Percentiles rank a stretch among this genome's conserved stretches.
Evolutionary conservation across 2,329 filamentous ascomycete species (phyloP).

Genomic region (Talaromyces marneffei): DNA sequence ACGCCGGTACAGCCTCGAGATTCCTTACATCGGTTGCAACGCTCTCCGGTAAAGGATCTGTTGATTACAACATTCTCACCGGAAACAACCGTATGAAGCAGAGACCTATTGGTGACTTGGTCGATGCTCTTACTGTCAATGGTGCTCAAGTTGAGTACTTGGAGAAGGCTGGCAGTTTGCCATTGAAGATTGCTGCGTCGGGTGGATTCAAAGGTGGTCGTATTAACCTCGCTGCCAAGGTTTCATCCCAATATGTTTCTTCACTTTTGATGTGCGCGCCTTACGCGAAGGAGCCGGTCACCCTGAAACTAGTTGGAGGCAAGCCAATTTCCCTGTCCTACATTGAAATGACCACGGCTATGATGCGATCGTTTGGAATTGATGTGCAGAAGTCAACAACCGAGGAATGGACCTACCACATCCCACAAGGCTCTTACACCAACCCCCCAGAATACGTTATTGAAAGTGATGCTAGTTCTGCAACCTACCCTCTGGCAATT

Average conservation of each 20-base stretch:
- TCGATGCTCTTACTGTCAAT: constrained; percentile 81
- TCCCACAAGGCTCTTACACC: constrained; percentile 74
- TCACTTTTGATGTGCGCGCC: constrained; percentile 95
- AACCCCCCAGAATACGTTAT: constrained; percentile 84
- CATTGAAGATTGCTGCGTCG: constrained; percentile 73
- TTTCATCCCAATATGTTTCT: constrained; percentile 98
- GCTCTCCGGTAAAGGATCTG: constrained; percentile 62
- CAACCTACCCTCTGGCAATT: constrained; percentile 89
- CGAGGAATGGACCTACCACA: constrained; percentile 87
- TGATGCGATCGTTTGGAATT: constrained; percentile 93
- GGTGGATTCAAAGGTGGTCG: constrained; percentile 78
- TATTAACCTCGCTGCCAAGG: constrained; percentile 87
- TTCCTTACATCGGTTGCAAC: constrained; percentile 91
- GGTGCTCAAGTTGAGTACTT: constrained; percentile 83
- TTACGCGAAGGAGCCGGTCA: constrained; percentile 91
- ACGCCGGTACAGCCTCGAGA: constrained; percentile 90
- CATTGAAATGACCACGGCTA: constrained; percentile 97
- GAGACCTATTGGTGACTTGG: constrained; percentile 84
- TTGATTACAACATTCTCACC: constrained; percentile 71
- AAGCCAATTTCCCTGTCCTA: constrained; percentile 96
- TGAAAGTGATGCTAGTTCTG: constrained; percentile 95
- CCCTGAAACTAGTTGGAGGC: constrained; percentile 82
- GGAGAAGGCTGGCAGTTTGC: constrained; percentile 75
- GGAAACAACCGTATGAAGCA: constrained; percentile 96
- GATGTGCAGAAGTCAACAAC: constrained; percentile 67